Conservation (phyloP, 2,329 filamentous ascomycete genomes). For the Acrocalymma vagum region DNA sequence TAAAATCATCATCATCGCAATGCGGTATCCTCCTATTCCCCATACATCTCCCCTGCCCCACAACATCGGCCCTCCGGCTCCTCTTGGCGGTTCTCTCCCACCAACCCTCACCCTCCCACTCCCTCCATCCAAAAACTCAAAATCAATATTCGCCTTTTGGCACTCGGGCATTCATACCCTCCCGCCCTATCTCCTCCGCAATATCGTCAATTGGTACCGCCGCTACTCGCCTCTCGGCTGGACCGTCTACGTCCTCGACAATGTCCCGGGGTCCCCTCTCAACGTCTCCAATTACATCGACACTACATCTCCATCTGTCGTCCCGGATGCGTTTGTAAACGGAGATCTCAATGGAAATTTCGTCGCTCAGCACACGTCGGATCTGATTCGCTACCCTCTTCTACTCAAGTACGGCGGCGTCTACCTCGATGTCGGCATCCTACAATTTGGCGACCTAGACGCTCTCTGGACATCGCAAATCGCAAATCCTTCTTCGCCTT, state of each 20-base stretch:
- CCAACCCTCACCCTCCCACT: slow-evolving; percentile 22
- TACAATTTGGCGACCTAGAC: slow-evolving; percentile 67
- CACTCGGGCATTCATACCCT: slow-evolving; percentile 59
- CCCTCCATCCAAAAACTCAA: slow-evolving; percentile 52
- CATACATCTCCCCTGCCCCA: slow-evolving; percentile 11
- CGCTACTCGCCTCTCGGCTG: slow-evolving; percentile 62
- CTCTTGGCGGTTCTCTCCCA: too few species aligned
- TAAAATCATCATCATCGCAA: background rate
- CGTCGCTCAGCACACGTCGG: slow-evolving; percentile 63
- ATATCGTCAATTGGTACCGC: slow-evolving; percentile 62
- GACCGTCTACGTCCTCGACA: slow-evolving; percentile 62
- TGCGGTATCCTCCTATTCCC: slow-evolving; percentile 25
- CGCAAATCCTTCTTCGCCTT: slow-evolving; percentile 56
- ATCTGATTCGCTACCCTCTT: slow-evolving; percentile 66
- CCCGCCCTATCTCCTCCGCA: slow-evolving; percentile 62
- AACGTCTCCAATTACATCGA: slow-evolving; percentile 62
- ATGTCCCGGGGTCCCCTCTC: slow-evolving; percentile 52
- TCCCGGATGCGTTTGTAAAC: slow-evolving; percentile 62
- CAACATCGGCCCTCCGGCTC: slow-evolving; percentile 2
- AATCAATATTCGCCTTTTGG: slow-evolving; percentile 70
- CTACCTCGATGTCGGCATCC: slow-evolving; percentile 65
- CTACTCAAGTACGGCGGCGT: slow-evolving; percentile 66
- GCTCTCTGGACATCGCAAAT: slow-evolving; percentile 61
- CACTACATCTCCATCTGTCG: slow-evolving; percentile 50
- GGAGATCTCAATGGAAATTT: slow-evolving; percentile 60